Base-by-base conservation (phyloP, 2,329 filamentous ascomycete species). In the Botrytis elliptica region DNA sequence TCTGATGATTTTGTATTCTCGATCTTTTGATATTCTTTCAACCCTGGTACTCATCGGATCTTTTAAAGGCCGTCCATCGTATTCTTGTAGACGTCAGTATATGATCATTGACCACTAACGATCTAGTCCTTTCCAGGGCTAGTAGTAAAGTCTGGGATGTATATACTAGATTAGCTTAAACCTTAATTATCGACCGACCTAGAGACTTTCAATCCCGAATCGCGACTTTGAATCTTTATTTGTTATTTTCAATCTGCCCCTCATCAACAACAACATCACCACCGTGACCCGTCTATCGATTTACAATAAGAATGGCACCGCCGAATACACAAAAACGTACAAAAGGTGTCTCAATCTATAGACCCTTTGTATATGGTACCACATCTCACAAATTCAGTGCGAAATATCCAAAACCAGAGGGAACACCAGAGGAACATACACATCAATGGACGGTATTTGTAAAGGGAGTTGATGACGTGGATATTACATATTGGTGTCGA, bases 391-490 rank as follows among this genome's bases (percentile, higher is more conserved):
- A 90, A 60, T 94, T 94, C 84, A 92, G 93, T 82, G 92, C 93
- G 70, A 87, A 88, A 76, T 89, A 91, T 78, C 93, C 93, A 72
- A 92, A 93, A 80, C 93, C 94, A 3, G 85, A 90, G 36, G 88
- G 90, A 81, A 89, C 93, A 6, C 94, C 95, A 38, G 88, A 93
- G 75, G 95, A 97, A 83, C 96, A 99, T 85, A 98, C 95, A 46
- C 97, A 98, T 85, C 93, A 93, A 76, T 99, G 96, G 96, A 91
- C 92, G 80, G 93, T 98, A 76, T 98, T 97, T 82, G 93, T 99
- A 74, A 93, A 93, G 81, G 94, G 95, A 65, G 87, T 97, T 71
- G 94, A 97, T 79, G 93, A 93, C 82, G 93, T 93, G 75, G 93
- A 97, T 81, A 92, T 98, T 77, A 94, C 93, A 42, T 96, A 97